These are phyloP conservation scores for Chaetoceros muelleri DNA, from an alignment of 108 stramenopile species.

Conservation along the genomic window DNA sequence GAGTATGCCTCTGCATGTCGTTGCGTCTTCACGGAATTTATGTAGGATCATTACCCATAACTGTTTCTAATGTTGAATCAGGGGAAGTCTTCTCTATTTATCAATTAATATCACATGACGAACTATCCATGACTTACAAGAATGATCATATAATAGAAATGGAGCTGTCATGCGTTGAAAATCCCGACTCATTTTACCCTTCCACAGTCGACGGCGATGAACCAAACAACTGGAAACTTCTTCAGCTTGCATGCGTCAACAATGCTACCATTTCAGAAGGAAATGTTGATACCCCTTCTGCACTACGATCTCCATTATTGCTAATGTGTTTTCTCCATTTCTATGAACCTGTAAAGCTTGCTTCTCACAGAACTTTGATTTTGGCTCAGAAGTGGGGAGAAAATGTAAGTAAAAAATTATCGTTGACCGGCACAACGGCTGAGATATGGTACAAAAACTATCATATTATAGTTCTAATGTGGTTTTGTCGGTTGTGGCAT, in stretches of 20 bases:
- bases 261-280: conserved; percentile 14
- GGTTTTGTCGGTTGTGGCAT: not conserved
- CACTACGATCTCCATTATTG: conserved; percentile 27
- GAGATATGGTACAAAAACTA: not conserved
- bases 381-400: conserved; percentile 45
- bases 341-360: conserved; percentile 33
- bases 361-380: conserved; percentile 60
- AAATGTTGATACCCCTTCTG: conserved; percentile 27
- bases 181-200: conserved; percentile 49
- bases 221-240: conserved; percentile 12
- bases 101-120: conserved; percentile 66
- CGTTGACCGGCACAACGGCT: not conserved
- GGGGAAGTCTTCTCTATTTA: conserved; percentile 55
- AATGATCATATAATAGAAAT: conserved; percentile 47
- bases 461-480: not conserved
- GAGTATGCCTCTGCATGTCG: conserved; percentile 58
- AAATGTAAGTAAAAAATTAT: conserved; percentile 2
- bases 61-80: conserved; percentile 42
- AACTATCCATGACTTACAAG: conserved; percentile 56
- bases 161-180: conserved; percentile 55
- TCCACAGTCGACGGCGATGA: conserved; percentile 43
- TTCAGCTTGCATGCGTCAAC: conserved; percentile 35
- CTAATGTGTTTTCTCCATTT: conserved; percentile 23
- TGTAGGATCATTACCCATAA: conserved; percentile 48
- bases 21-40: conserved; percentile 49